A percentile compares a stretch with the other conserved stretches of the same genome.
These are phyloP conservation scores for Saturnispora diversa DNA, from an alignment of 805 yeast species.

Conservation along the genomic window DNA sequence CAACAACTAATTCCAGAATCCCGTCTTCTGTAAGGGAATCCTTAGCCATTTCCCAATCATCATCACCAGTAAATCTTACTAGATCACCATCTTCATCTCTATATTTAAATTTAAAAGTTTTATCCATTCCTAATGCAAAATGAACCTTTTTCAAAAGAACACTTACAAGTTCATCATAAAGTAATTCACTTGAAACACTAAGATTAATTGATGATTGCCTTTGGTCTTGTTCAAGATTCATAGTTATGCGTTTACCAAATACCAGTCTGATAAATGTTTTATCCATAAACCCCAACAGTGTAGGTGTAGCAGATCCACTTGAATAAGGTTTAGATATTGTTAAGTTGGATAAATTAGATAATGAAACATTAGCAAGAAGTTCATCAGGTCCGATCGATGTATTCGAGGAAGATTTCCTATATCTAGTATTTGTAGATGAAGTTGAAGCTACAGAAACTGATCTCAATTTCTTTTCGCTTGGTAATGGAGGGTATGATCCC, in stretches of 20 bases:
- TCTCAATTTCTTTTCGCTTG: conserved; percentile 25
- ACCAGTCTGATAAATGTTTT: conserved; percentile 24
- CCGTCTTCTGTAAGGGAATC: conserved; percentile 47
- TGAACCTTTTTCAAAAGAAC: conserved; percentile 44
- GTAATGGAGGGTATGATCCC: conserved; percentile 21
- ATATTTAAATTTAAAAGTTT: conserved; percentile 53
- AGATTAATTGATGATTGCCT: conserved; percentile 60
- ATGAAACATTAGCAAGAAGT: conserved; percentile 14
- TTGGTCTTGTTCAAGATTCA: too few relatives aligned
- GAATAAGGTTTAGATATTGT: conserved; percentile 13
- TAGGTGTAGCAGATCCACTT: conserved; percentile 3
- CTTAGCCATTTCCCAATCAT: conserved; percentile 81
- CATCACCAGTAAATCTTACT: conserved; percentile 76
- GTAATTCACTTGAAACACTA: conserved; percentile 39
- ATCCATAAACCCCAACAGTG: conserved; percentile 5
- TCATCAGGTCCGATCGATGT: conserved; percentile 11
- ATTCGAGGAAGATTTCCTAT: conserved; percentile 11
- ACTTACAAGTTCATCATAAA: conserved; percentile 29
- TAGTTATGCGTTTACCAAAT: too few relatives aligned
- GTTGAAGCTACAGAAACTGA: conserved; percentile 25
- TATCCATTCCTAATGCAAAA: conserved; percentile 39
- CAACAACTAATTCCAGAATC: conserved; percentile 3
- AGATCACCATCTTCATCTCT: conserved; percentile 95
- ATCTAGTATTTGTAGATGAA: neutral
- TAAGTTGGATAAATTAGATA: too few relatives aligned